Base-by-base conservation (phyloP, 495 filamentous ascomycete species). In the Podospora australis region DNA sequence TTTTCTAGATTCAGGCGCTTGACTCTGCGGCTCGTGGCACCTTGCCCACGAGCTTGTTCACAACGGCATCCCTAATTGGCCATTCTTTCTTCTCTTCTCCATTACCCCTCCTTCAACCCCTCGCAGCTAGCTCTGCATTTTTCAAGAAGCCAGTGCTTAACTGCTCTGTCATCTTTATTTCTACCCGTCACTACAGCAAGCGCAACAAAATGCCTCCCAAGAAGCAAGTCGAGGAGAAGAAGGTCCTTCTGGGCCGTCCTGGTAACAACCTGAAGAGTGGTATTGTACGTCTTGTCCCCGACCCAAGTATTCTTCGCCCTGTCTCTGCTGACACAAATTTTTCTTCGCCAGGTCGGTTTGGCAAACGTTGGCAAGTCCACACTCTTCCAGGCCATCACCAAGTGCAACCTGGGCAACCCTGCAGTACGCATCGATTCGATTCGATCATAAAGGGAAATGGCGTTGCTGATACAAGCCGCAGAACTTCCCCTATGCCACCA, bases 341-440 rank as follows among this genome's bases (percentile, higher is more conserved):
- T 51, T 49, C 47, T 39, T 58, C 40, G 52, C 57, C 69, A 96
- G 90, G 90, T 98, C 65, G 94, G 94, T 70, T 83, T 99, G 64
- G 94, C 94, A 63, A 99, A 99, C 69, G 94, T 99, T 54, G 94
- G 94, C 65, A 99, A 99, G 73, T 99, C 94, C 49, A 99, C 94
- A 20, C 84, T 99, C 59, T 99, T 99, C 78, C 94, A 99, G 73
- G 90, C 94, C 55, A 96, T 99, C 75, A 99, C 94, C 54, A 96
- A 95, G 77, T 96, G 86, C 70, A 83, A 81, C 53, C 80, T 99
- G 58, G 94, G 94, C 72, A 99, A 99, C 74, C 94, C 94, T 55
- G 94, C 92, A 70, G 84, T 88, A 74, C 60, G 78, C 44, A 21
- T 44, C 25, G 26, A 28, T 39, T 39, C 44, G 29, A 49, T 41